Percentiles rank a stretch among this genome's conserved stretches.
These are phyloP conservation scores for Cytospora schulzeri DNA, from an alignment of 2,329 filamentous ascomycete species.

Conservation along the genomic window DNA sequence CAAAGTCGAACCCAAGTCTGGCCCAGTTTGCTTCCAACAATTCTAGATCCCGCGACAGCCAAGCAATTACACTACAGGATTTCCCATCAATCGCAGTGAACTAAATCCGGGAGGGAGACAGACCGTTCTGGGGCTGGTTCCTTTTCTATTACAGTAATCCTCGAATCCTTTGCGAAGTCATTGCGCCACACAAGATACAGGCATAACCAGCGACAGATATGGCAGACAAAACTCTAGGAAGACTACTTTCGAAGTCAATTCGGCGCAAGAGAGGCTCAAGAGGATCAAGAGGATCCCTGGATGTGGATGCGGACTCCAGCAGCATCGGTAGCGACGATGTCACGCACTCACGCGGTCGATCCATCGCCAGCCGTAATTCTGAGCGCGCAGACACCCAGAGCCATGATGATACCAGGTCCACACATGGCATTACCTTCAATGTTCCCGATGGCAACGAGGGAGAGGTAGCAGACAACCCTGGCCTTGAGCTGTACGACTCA, in stretches of 20 bases:
- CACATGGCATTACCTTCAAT: conserved; percentile 28
- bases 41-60: neutral
- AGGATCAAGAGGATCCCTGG: conserved; percentile 43
- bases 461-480: conserved; percentile 31
- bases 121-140: too few species aligned
- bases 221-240: conserved; percentile 46
- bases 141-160: too few species aligned
- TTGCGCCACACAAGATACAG: neutral
- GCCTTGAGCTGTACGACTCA: conserved; percentile 52
- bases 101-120: too few species aligned
- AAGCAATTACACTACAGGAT: neutral
- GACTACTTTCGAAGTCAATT: conserved; percentile 53
- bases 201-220: conserved; percentile 21
- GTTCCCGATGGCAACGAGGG: conserved; percentile 26
- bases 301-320: conserved; percentile 40
- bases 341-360: conserved; percentile 22
- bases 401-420: conserved; percentile 37
- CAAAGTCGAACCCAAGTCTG: neutral
- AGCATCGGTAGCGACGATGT: conserved; percentile 33
- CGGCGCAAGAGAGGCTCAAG: conserved; percentile 47
- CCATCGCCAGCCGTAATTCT: conserved; percentile 36
- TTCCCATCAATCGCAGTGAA: neutral
- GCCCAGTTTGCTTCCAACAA: neutral
- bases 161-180: neutral
- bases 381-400: conserved; percentile 43